Evolutionary conservation across 2,329 filamentous ascomycete species (phyloP), one percentile per base, ranked within the genome.

Genomic region (Epichloe baconii): DNA sequence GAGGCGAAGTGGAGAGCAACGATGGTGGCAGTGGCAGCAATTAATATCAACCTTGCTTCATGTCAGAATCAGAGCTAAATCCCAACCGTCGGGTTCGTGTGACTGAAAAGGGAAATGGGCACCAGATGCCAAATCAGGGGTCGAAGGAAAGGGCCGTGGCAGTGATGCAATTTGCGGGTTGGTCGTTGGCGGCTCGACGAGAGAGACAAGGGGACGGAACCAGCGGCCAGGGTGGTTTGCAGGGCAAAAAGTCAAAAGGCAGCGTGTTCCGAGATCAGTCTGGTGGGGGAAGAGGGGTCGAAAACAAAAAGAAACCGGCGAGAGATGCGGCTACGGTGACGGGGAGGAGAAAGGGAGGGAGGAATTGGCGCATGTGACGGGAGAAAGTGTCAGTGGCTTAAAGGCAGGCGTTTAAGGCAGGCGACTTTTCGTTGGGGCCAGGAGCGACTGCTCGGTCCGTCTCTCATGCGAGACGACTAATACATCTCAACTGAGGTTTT

Each of bases 21-120:
- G 23, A 21, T 3, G 15, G 15, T 40, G 45, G 12, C 19, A 26
- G 19, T 19, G 21, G 45, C 5, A 26, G 44, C 34, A 46, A 17
- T 36, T 5, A 19, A 47, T 38, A 40, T 34, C 19, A 49, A 37
- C 38, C 17, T 49, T 43, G 47, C 49, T 40, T 41, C 37, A 42
- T 21, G 38, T n/a, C 40, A 34, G 26, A 44, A 38, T 47, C 17
- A 36, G 17, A 21, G 31, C 26, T 5, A 26, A 36, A 17, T 35
- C 35, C n/a, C 37, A 46, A 42, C 47, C 19, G 43, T 12, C 44
- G 36, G 41, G 40, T 48, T 48, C 41, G 50, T 48, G 50, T 48
- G 50, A 48, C 45, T 31, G 38, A 17, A 44, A 41, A 17, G 46
- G 46, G 45, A 35, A 48, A 46, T 12, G 23, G 43, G 34, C 40